Evolutionary conservation across 805 yeast genomes (phyloP).

Genomic region (Cyberlindnera maclurae): DNA sequence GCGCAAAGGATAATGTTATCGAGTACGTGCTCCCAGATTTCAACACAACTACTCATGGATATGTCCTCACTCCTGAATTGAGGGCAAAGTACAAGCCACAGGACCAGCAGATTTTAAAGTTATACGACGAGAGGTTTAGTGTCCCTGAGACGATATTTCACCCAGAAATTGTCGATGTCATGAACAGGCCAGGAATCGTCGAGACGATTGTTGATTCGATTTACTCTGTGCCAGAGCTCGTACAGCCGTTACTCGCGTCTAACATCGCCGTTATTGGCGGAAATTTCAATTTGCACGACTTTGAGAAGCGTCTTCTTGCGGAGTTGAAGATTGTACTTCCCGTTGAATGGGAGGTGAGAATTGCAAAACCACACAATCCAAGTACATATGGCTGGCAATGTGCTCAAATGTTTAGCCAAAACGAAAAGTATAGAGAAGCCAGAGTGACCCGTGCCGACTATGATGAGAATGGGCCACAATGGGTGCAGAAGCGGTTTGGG

Average conservation of each 20-base stretch:
- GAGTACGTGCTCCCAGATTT: slow-evolving; percentile 86
- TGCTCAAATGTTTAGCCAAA: slow-evolving; percentile 33
- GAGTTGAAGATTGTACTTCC: slow-evolving; percentile 68
- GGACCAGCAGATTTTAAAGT: slow-evolving; percentile 56
- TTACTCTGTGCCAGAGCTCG: slow-evolving; percentile 60
- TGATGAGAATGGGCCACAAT: slow-evolving; percentile 66
- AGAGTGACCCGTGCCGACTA: slow-evolving; percentile 74
- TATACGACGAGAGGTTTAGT: slow-evolving; percentile 81
- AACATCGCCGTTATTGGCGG: slow-evolving; percentile 86
- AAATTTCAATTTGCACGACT: slow-evolving; percentile 61
- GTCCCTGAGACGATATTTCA: slow-evolving; percentile 83
- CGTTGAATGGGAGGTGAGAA: slow-evolving; percentile 57
- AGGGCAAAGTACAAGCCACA: slow-evolving; percentile 27
- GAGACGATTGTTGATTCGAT: slow-evolving; percentile 65
- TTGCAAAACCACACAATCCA: slow-evolving; percentile 32
- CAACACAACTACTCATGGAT: slow-evolving; percentile 73
- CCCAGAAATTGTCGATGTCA: slow-evolving; percentile 74
- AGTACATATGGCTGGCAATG: slow-evolving; percentile 52
- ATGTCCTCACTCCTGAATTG: slow-evolving; percentile 37
- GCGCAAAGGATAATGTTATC: slow-evolving; percentile 30
- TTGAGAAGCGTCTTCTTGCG: slow-evolving; percentile 48
- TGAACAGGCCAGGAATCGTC: slow-evolving; percentile 69
- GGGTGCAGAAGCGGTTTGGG: slow-evolving; percentile 37
- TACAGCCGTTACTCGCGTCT: slow-evolving; percentile 68
- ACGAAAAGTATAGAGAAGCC: slow-evolving; percentile 35